Base-by-base conservation (phyloP, 148 eudicot genomes). In the Diospyros kaki region DNA sequence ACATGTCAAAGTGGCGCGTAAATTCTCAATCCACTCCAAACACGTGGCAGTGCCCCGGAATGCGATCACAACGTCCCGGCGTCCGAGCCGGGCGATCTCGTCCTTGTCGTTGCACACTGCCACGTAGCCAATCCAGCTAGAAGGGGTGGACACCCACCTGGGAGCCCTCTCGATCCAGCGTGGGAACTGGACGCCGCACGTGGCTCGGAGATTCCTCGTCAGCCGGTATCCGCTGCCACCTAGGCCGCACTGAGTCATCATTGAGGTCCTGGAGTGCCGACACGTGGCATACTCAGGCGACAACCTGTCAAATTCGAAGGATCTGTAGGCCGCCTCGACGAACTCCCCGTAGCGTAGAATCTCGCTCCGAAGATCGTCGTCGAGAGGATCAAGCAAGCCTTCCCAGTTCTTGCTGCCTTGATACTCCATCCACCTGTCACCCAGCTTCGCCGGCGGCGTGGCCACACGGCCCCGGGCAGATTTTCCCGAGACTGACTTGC, bases 121-220 rank as follows among this genome's bases (percentile, higher is more conserved):
- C 76, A 94, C 92, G 81, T 89, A 94, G 9, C 98, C 98, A 1
- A 89, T 87, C 96, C 98, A 90, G 85, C 86, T 89, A 39, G 97
- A 86, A 66, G 43, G 87, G 10, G 58, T 62, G 3, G 42, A 61
- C 59, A 78, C 66, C 89, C 86, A 83, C 3, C 76, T 79, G 1
- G 81, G 85, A 6, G 69, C 84, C 66, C 58, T 77, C 4, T 77
- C 83, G 0, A 83, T 80, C 98, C 97, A 94, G 2, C 66, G 71
- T 17, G 98, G 97, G 45, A 92, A 60, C 13, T 80, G 81, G 41
- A 94, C 86, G 1, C 92, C 87, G 1, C 93, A 87, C 45, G 98
- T 90, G 80, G 96, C 96, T 2, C 73, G 80, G 2, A 94, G 85
- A 62, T 89, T 76, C 69, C 84, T 82, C 6, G 92, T 87, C 3